These are phyloP conservation scores for Ganoderma sinense DNA, from an alignment of 1,284 basidiomycete species.

Conservation along the genomic window DNA sequence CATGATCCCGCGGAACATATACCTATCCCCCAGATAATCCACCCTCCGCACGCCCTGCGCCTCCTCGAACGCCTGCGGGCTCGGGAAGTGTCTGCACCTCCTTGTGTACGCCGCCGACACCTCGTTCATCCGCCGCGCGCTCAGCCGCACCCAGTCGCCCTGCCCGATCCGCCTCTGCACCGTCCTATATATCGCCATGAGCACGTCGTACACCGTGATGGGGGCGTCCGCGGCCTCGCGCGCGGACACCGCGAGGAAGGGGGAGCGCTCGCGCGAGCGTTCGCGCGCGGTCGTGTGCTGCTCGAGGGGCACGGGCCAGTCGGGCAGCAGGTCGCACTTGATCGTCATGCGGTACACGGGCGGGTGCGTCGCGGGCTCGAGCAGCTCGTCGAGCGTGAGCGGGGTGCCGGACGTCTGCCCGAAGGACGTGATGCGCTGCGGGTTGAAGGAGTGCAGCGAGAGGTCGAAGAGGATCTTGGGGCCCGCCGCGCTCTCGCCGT, in stretches of 20 bases:
- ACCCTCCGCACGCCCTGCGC: constrained; percentile 51
- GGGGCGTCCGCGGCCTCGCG: constrained; percentile 38
- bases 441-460: constrained; percentile 52
- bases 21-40: constrained; percentile 62
- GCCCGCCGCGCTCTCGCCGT: constrained; percentile 53
- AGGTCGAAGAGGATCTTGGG: constrained; percentile 63
- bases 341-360: constrained; percentile 63
- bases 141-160: constrained; percentile 60
- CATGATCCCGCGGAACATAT: constrained; percentile 62
- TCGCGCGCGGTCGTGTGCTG: constrained; percentile 36
- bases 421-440: constrained; percentile 48
- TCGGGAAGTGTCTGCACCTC: constrained; percentile 53
- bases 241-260: constrained; percentile 35
- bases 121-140: constrained; percentile 45
- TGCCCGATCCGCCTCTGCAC: constrained; percentile 64
- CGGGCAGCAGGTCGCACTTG: constrained; percentile 59
- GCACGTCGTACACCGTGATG: constrained; percentile 65
- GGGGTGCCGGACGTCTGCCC: constrained; percentile 44
- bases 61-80: constrained; percentile 48
- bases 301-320: constrained; percentile 68
- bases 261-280: constrained; percentile 38
- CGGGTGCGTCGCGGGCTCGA: constrained; percentile 62
- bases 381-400: constrained; percentile 52
- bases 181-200: constrained; percentile 57
- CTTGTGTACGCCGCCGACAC: constrained; percentile 63